A percentile compares a stretch with the other conserved stretches of the same genome.
These are phyloP conservation scores for Apiotrichum akiyoshidainum DNA, from an alignment of 1,284 basidiomycete species.

Conservation along the genomic window DNA sequence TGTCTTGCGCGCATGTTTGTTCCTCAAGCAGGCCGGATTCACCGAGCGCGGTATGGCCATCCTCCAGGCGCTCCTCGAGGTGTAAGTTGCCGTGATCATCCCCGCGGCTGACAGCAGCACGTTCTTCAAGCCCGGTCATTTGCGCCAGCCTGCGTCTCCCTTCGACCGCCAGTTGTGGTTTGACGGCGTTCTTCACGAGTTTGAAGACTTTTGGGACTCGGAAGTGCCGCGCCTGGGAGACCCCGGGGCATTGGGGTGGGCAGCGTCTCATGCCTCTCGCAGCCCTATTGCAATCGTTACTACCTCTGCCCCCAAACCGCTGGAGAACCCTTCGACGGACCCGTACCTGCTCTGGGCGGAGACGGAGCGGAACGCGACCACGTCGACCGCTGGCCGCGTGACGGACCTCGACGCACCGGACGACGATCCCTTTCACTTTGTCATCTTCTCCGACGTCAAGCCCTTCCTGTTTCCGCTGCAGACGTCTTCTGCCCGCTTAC, in stretches of 20 bases:
- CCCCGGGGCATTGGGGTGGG: constrained; percentile 51
- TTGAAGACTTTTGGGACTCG: constrained; percentile 56
- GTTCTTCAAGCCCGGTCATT: constrained; percentile 47
- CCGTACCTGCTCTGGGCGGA: constrained; percentile 68
- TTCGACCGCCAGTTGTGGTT: constrained; percentile 30
- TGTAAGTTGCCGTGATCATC: constrained; percentile 33
- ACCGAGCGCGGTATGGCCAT: constrained; percentile 53
- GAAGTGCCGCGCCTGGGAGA: constrained; percentile 55
- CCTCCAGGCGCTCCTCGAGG: constrained; percentile 55
- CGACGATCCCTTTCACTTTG: constrained; percentile 66
- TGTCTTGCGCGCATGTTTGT: constrained; percentile 50
- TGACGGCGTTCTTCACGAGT: constrained; percentile 35
- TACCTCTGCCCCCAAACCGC: neutral
- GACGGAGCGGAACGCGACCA: constrained; percentile 57
- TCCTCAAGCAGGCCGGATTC: constrained; percentile 64
- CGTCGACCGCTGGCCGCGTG: constrained; percentile 62
- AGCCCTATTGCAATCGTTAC: neutral
- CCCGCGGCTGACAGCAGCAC: constrained; percentile 32
- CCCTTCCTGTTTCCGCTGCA: constrained; percentile 64
- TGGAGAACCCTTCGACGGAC: constrained; percentile 48
- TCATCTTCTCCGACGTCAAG: constrained; percentile 76
- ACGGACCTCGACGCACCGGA: constrained; percentile 56
- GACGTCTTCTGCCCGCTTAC: constrained; percentile 57
- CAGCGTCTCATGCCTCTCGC: constrained; percentile 15
- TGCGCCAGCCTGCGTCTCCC: constrained; percentile 17